Evolutionary conservation across 2,329 filamentous ascomycete species (phyloP).

Genomic region (Nannizziopsis arthrosporioides): DNA sequence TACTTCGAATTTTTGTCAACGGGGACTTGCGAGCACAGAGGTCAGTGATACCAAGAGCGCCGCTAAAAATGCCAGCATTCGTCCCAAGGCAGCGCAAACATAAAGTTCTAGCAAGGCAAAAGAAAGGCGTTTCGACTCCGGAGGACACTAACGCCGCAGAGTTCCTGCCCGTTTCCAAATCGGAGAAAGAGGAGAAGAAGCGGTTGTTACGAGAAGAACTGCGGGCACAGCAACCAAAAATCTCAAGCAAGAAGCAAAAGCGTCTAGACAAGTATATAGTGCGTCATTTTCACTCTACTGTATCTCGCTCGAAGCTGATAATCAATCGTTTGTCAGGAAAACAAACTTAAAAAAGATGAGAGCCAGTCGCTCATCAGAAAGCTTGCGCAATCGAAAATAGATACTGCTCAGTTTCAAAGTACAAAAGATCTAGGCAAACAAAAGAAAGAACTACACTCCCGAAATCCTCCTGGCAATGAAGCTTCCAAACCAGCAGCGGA

Average conservation of each 20-base stretch:
- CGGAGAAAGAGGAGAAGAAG: constrained; percentile 44
- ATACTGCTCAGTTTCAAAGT: constrained; percentile 70
- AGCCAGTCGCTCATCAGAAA: constrained; percentile 74
- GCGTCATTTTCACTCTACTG: constrained; percentile 17
- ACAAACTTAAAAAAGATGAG: constrained; percentile 88
- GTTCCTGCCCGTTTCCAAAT: constrained; percentile 37
- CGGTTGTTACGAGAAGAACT: constrained; percentile 44
- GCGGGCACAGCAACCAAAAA: constrained; percentile 42
- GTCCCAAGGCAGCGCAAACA: constrained; percentile 49
- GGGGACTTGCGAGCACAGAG: background rate
- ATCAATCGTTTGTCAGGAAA: constrained; percentile 45
- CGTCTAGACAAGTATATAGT: constrained; percentile 58
- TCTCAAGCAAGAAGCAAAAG: constrained; percentile 56
- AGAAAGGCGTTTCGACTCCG: constrained; percentile 13
- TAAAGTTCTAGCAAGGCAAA: constrained; percentile 32
- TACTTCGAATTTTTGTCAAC: background rate
- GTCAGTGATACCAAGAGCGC: background rate
- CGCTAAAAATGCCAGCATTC: constrained; percentile 35
- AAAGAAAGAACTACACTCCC: constrained; percentile 38
- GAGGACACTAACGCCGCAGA: constrained; percentile 40
- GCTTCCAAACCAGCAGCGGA: background rate
- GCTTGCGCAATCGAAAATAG: constrained; percentile 64
- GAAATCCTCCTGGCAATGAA: constrained; percentile 13
- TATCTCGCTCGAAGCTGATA: background rate
- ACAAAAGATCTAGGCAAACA: constrained; percentile 62